These are phyloP conservation scores for Phytophthora sojae DNA, from an alignment of 352 stramenopile genomes.

Conservation along the genomic window DNA sequence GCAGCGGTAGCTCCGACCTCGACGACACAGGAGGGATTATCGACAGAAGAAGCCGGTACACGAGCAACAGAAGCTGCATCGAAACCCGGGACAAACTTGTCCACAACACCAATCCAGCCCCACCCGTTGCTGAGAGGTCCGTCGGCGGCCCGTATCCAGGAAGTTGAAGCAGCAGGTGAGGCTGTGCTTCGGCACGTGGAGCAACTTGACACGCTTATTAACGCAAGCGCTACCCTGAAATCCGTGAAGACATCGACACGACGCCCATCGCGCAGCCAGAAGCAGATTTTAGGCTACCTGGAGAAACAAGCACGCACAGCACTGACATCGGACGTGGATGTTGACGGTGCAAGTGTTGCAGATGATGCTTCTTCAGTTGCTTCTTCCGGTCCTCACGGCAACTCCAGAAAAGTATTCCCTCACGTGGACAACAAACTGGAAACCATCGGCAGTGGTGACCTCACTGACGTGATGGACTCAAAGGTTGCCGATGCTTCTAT, in stretches of 20 bases:
- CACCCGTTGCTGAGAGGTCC: constrained; percentile 16
- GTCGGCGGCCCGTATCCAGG: constrained; percentile 14
- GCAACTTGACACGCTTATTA: constrained; percentile 52
- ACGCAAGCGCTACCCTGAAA: constrained; percentile 39
- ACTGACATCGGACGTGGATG: constrained; percentile 10
- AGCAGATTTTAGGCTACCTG: constrained; percentile 33
- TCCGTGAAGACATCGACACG: constrained; percentile 7
- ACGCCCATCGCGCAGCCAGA: constrained; percentile 17
- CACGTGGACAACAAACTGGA: constrained; percentile 28
- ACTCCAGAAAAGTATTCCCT: constrained; percentile 28
- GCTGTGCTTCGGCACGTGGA: constrained; percentile 50
- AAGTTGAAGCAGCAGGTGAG: constrained; percentile 24
- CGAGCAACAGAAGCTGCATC: neutral
- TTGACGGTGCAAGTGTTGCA: neutral
- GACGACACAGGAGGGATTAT: neutral
- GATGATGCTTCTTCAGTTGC: constrained; percentile 8
- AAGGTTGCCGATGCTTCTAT: neutral
- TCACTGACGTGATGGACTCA: constrained; percentile 7
- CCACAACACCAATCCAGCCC: neutral
- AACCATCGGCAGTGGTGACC: constrained; percentile 15
- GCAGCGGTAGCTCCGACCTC: neutral
- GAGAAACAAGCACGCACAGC: constrained; percentile 28
- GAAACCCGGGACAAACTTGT: neutral
- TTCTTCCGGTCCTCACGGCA: neutral
- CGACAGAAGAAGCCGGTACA: neutral